A percentile compares a stretch with the other conserved stretches of the same genome.
These are phyloP conservation scores for Aurinia saxatilis DNA, from an alignment of 345 rosid species.

Conservation along the genomic window DNA sequence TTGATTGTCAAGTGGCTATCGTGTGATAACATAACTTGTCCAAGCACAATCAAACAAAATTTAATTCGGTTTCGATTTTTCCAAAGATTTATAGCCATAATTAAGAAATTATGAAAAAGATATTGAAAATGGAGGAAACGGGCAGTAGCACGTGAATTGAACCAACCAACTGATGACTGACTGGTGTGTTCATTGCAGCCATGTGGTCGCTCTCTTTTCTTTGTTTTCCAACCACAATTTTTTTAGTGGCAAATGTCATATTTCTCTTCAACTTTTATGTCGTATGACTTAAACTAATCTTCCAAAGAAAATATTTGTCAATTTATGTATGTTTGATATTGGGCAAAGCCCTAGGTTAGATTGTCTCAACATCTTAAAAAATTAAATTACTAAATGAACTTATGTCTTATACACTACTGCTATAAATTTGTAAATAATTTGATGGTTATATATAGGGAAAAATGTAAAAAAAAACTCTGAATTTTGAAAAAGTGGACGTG, in stretches of 20 bases:
- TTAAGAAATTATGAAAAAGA: neutral
- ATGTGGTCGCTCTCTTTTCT: conserved; percentile 15
- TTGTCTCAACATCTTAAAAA: no score
- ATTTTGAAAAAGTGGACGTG: no score
- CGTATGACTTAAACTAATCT: neutral
- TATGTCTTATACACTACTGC: no score
- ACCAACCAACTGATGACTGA: conserved; percentile 28
- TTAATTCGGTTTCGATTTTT: conserved; percentile 14
- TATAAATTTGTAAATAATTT: no score
- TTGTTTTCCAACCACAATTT: conserved; percentile 6
- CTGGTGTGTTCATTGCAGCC: conserved; percentile 13
- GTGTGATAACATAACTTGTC: conserved; percentile 2
- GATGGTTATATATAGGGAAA: no score
- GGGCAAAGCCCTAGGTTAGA: no score
- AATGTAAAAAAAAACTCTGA: no score
- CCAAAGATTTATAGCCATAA: neutral
- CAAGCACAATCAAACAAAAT: conserved; percentile 3
- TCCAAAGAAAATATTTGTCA: no score
- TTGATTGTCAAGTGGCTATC: conserved; percentile 7
- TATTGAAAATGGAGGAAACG: neutral
- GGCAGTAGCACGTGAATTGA: conserved; percentile 23
- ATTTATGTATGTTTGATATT: no score
- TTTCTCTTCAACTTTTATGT: neutral
- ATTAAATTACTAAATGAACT: no score
- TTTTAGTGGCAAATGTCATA: neutral